A percentile compares a stretch with the other conserved stretches of the same genome.
These are phyloP conservation scores for Rhodotorula sp. DNA, from an alignment of 1,284 basidiomycete genomes.

Conservation along the genomic window DNA sequence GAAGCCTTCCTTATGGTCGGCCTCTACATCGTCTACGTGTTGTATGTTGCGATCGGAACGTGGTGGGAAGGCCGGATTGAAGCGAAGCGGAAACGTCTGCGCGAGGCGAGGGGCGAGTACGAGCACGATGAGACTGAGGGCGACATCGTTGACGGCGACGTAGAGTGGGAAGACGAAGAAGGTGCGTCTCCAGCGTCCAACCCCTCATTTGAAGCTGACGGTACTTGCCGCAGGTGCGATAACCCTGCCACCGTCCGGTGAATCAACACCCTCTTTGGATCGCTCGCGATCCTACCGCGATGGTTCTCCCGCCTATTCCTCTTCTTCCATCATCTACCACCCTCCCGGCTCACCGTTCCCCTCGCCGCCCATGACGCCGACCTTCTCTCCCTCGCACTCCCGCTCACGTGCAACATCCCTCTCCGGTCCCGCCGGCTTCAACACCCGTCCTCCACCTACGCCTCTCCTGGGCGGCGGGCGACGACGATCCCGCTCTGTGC, in stretches of 20 bases:
- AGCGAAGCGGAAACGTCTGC: slow-evolving; percentile 51
- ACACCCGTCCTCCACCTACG: neutral
- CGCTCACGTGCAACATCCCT: slow-evolving; percentile 6
- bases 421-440: neutral
- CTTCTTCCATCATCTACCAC: slow-evolving; percentile 13
- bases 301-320: slow-evolving; percentile 12
- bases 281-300: slow-evolving; percentile 4
- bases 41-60: slow-evolving; percentile 69
- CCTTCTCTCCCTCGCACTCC: neutral
- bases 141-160: slow-evolving; percentile 15
- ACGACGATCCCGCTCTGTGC: slow-evolving; percentile 21
- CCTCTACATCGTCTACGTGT: slow-evolving; percentile 77
- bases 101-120: slow-evolving; percentile 33
- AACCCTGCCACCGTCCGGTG: slow-evolving; percentile 13
- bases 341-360: slow-evolving; percentile 6
- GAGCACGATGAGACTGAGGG: slow-evolving; percentile 29
- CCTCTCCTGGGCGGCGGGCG: slow-evolving; percentile 10
- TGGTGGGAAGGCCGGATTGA: slow-evolving; percentile 65
- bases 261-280: slow-evolving; percentile 11
- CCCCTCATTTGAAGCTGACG: neutral
- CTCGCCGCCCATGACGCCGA: slow-evolving; percentile 2
- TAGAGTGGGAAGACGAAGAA: slow-evolving; percentile 19
- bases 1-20: slow-evolving; percentile 73
- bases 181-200: neutral
- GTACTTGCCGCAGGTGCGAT: neutral